Base-by-base conservation (phyloP, 345 rosid genomes). In the Eucalyptus tenuipes region DNA sequence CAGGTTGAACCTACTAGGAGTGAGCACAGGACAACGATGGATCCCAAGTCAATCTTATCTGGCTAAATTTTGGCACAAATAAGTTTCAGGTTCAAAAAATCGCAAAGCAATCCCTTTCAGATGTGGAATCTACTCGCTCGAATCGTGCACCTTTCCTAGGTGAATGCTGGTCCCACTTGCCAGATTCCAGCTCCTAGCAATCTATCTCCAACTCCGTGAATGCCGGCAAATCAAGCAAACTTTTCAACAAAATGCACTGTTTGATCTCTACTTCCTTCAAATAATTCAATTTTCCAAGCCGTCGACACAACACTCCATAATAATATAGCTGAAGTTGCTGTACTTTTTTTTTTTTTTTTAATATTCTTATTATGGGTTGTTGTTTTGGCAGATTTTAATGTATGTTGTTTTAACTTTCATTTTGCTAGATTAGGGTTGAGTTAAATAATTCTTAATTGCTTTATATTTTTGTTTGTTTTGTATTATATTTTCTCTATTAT, bases 1-100 rank as follows among this genome's bases (percentile, higher is more conserved):
- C 40, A 15, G 31, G 42, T 31, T 15, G 79, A 66, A 66, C 18
- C 20, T 66, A 27, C 4, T 59, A 27, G 7, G 8, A 27, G 31
- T 27, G 4, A 61, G 68, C 8, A 29, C 3, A 0, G 33, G 8
- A 1, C 16, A 7, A 13, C 13, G 68, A 61, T 12, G 6, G 8
- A 27, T 27, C 31, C 3, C 16, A 0, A 29, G n/a, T 61, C 68
- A 29, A 61, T 27, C 17, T 13, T 27, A 6, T 12, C 68, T 12
- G 6, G 31, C 16, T 29, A 27, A 13, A 27, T 29, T 61, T 27
- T 29, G 31, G 8, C 29, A 59, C 8, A 2, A 27, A 6, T 61
- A 61, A 12, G 16, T 29, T 13, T 61, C 16, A 3, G 7, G 4
- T 61, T 13, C 8, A 13, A 27, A 27, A 57, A 27, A 61, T 27